These are phyloP conservation scores for Nymphaea colorata DNA, from an alignment of 164 flowering plant species.

Conservation along the genomic window DNA sequence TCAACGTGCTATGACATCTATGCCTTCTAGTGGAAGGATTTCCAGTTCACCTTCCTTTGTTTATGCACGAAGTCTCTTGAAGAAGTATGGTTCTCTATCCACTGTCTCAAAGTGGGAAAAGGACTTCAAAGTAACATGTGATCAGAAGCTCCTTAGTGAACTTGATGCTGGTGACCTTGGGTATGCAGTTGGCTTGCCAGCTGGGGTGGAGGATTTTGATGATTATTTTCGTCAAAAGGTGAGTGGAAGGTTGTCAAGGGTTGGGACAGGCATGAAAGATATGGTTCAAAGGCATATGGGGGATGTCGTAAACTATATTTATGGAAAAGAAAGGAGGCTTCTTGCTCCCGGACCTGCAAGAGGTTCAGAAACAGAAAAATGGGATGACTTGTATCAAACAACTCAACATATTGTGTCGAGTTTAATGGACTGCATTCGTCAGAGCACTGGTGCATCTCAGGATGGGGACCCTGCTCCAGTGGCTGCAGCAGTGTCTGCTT, in stretches of 20 bases:
- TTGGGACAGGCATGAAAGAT: slow-evolving; percentile 72
- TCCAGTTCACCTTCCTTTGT: slow-evolving; percentile 46
- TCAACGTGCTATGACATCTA: slow-evolving; percentile 42
- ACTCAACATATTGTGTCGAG: slow-evolving; percentile 59
- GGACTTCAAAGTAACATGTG: slow-evolving; percentile 61
- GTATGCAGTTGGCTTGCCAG: slow-evolving; percentile 53
- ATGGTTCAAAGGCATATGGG: slow-evolving; percentile 60
- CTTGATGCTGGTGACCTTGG: slow-evolving; percentile 75
- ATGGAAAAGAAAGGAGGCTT: slow-evolving; percentile 63
- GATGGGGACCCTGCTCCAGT: slow-evolving; percentile 86
- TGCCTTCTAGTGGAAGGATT: slow-evolving; percentile 60
- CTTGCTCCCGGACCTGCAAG: slow-evolving; percentile 34
- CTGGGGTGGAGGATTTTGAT: slow-evolving; percentile 81
- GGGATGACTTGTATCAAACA: slow-evolving; percentile 62
- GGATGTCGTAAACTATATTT: slow-evolving; percentile 48
- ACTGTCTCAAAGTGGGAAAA: slow-evolving; percentile 88
- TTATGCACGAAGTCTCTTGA: slow-evolving; percentile 61
- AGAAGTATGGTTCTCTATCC: slow-evolving; percentile 50
- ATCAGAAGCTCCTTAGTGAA: slow-evolving; percentile 74
- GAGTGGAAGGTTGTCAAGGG: slow-evolving; percentile 49
- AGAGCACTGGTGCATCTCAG: slow-evolving; percentile 91
- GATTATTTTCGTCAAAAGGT: slow-evolving; percentile 80
- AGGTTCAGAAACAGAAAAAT: slow-evolving; percentile 41
- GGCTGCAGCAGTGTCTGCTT: slow-evolving; percentile 88
- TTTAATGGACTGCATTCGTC: slow-evolving; percentile 70